Evolutionary conservation across 331 rosid genomes (phyloP), one percentile per base, ranked within the genome.

Genomic region (Prunus yedoensis): DNA sequence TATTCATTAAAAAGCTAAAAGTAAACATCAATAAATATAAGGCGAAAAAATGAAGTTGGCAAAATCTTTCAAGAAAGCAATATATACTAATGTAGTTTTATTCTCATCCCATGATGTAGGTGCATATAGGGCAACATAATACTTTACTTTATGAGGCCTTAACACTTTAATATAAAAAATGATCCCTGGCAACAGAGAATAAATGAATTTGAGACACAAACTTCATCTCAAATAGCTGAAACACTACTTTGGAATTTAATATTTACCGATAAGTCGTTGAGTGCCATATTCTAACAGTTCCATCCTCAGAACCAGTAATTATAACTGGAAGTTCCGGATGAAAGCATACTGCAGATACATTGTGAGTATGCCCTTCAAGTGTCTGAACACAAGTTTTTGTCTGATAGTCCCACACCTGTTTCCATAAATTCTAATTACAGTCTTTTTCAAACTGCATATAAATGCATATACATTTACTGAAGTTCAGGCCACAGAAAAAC

Each of bases 231-330:
- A 50, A 50, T 74, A 51, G 41, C 28, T 59, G 20, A 74, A 47
- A 47, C 13, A 70, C 72, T 46, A 64, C 77, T 16, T 68, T 49
- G 53, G 28, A 66, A 57, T 30, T 66, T 18, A 51, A 54, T 25
- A 23, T 38, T 73, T 85, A 93, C 97, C 93, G 89, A 50, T 75
- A 90, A 52, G 92, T 88, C 61, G 78, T 74, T 0, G 89, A 79
- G 77, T 94, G 91, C 98, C 96, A 91, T 78, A 90, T 87, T 78
- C 88, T 85, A 66, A 91, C 84, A 41, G 88, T 89, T 65, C 86
- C 88, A 83, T 94, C 98, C 78, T 94, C 97, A 2, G 97, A 91
- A 75, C 95, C 88, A 53, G 98, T 90, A 74, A 94, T 67, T 79
- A 90, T 84, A 56, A 91, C 81, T 5, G 96, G 92, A 79, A 91